Evolutionary conservation across 2,329 filamentous ascomycete species (phyloP), one percentile per base, ranked within the genome.

Genomic region (Trichoderma afroharzianum): DNA sequence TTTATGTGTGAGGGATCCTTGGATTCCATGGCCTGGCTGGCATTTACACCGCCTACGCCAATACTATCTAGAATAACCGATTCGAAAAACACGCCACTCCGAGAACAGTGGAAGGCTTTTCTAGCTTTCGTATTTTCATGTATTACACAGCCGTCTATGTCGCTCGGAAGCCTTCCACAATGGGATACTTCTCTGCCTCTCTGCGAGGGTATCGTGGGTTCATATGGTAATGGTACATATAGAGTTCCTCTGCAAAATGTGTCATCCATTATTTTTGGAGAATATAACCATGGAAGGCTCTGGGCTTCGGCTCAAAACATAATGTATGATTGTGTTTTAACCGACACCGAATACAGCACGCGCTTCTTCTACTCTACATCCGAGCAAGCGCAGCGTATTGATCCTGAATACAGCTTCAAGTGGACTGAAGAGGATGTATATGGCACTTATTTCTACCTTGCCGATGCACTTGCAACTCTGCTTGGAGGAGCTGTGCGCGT

Each of bases 271-370:
- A 1, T 4, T n/a, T 4, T 1, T 21, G 18, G 7, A 47, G 18
- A n/a, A 21, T 47, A 21, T 9, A 21, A 50, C n/a, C 43, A 21
- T 21, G 43, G 43, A 9, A 50, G 43, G 43, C 43, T 50, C n/a
- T 50, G 43, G 43, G 2, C 21, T 21, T 50, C 6, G 43, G 43
- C 43, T 50, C 43, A 21, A 50, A 21, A 50, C 7, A 12, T 50
- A 21, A 50, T n/a, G 43, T 50, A 50, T 21, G 43, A 50, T 50
- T 50, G 43, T 21, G 43, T 50, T 50, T 50, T 50, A 50, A 50
- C 43, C 43, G 43, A 50, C 43, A 50, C n/a, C 43, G n/a, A 50
- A 50, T 50, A 50, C n/a, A 50, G 9, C 43, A 50, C 43, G 43
- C 43, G 43, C 43, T 50, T 50, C 43, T 50, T 50, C 43, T 50